These are phyloP conservation scores for Juglanconis juglandina DNA, from an alignment of 2,329 filamentous ascomycete genomes.

Conservation along the genomic window DNA sequence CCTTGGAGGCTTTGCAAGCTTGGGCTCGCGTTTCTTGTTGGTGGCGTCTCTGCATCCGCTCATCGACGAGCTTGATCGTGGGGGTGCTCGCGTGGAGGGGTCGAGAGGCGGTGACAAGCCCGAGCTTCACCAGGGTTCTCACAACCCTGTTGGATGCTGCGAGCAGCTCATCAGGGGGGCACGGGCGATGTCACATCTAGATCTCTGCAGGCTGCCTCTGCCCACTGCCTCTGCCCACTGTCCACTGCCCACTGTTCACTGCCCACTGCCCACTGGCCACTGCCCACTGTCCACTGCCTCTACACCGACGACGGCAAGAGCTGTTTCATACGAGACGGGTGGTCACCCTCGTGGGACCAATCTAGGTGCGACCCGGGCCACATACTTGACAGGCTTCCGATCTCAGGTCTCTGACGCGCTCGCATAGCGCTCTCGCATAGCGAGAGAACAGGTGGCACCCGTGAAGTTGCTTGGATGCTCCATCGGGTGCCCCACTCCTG, in stretches of 20 bases:
- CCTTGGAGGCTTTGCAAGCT: background rate
- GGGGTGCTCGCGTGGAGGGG: background rate
- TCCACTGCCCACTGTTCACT: too few species aligned
- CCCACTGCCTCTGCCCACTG: too few species aligned
- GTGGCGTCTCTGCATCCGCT: background rate
- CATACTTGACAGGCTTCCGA: background rate
- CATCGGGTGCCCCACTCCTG: background rate
- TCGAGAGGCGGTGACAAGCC: constrained; percentile 9
- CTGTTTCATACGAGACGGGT: background rate
- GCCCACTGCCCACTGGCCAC: background rate
- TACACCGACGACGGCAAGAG: background rate
- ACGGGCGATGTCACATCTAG: constrained; percentile 9
- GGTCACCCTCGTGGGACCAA: background rate
- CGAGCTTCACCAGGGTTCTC: background rate
- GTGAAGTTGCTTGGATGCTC: background rate
- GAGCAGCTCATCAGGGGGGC: background rate
- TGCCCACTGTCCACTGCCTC: background rate
- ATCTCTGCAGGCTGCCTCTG: background rate
- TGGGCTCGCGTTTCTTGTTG: background rate
- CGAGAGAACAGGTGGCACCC: background rate
- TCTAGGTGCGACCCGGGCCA: background rate
- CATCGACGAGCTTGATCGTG: constrained; percentile 14
- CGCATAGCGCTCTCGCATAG: background rate
- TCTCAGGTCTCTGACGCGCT: background rate
- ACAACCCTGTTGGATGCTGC: background rate